Percentiles rank a stretch among this genome's conserved stretches.
These are phyloP conservation scores for Xerocomellus amylosporus DNA, from an alignment of 768 basidiomycete genomes.

Conservation along the genomic window DNA sequence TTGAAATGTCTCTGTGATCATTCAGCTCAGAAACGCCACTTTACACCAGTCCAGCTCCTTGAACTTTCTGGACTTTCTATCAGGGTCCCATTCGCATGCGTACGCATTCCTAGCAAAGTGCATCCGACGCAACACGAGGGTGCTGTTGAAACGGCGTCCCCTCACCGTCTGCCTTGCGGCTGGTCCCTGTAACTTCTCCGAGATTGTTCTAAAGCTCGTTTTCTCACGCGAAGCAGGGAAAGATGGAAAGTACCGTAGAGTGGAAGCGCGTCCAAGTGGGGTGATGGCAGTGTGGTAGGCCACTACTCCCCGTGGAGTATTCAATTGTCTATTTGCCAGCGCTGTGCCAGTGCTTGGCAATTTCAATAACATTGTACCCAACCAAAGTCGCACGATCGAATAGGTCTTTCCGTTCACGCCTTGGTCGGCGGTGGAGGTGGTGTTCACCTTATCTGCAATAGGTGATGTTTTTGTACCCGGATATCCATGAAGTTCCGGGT, in stretches of 20 bases:
- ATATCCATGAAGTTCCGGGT: neutral
- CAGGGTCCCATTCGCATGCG: neutral
- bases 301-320: neutral
- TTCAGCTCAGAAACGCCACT: neutral
- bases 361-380: neutral
- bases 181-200: neutral
- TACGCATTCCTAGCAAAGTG: neutral
- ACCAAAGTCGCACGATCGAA: neutral
- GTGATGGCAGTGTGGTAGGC: neutral
- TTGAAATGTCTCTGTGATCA: neutral
- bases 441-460: neutral
- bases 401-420: neutral
- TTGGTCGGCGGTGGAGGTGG: neutral
- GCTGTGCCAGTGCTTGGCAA: neutral
- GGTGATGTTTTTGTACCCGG: neutral
- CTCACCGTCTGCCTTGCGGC: neutral
- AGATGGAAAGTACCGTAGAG: neutral
- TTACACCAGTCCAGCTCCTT: neutral
- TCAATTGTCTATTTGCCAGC: neutral
- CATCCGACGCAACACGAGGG: neutral
- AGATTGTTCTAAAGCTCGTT: neutral
- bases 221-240: slow-evolving; percentile 5
- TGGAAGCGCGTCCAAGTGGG: neutral
- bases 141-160: neutral
- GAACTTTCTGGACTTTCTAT: neutral